Base-by-base conservation (phyloP, 1,284 basidiomycete species). In the Takashimella koratensis region DNA sequence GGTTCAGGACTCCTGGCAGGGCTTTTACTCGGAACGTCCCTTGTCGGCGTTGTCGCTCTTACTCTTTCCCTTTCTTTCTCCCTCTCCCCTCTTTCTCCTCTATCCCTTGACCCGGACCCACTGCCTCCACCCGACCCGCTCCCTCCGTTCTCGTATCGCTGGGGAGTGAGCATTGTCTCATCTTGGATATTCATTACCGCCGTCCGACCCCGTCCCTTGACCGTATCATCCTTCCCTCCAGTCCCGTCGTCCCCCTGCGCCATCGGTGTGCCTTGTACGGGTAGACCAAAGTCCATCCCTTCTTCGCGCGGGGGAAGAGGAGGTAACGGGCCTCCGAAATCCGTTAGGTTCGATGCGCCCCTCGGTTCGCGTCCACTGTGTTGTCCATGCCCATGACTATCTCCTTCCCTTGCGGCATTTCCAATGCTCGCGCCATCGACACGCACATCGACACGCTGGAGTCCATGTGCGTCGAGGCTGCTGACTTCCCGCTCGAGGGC, bases 1-100 rank as follows among this genome's bases (percentile, higher is more conserved):
- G 67, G 70, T 54, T 72, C 68, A 3, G 72, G 72, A 59, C 68
- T 71, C 23, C 56, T 52, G 11, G 45, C 49, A 22, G 56, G 58
- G 43, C 58, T 62, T 6, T 47, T 40, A 23, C 43, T 36, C 16
- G 30, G 30, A 36, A 36, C 30, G 30, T 36, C 30, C 16, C 30
- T 36, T 16, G 30, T 36, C 30, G 30, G 30, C 16, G 30, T 36
- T 16, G 30, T 36, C 8, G 30, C 30, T 36, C 30, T 36, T 8
- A 16, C 30, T 16, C 30, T 36, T 16, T 36, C 30, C 16, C 30
- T 36, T 36, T 36, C 30, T 36, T 16, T 36, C 16, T 49, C 13
- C 21, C 44, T 23, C 54, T 51, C 26, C 44, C 44, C 21, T 55
- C 25, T 22, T 60, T 56, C 10, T 30, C 27, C 11, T 48, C 49